Base-by-base conservation (phyloP, 2,329 filamentous ascomycete species). In the Ceratocystis alfenasii region DNA sequence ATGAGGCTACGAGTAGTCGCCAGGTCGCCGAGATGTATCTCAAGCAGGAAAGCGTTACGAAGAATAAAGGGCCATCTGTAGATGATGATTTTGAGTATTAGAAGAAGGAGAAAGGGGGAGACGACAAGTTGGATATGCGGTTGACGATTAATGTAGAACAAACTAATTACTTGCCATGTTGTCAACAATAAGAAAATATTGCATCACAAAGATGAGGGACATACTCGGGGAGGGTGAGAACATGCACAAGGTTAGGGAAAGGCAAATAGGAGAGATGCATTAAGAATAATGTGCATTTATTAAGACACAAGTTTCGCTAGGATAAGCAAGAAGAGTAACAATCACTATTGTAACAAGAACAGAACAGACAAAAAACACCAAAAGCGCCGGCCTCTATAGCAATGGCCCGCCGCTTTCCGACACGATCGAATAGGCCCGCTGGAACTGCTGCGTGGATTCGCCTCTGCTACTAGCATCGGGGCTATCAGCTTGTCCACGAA, bases 61-160 rank as follows among this genome's bases (percentile, higher is more conserved):
- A 94, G 80, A 90, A 79, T 66, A 95, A 95, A 78, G 89, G 87
- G 0, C 89, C 90, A 3, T 81, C 87, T 61, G 92, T 92, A 65
- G 94, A 99, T 79, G 93, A 97, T 77, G 92, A 97, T 75, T 99
- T 96, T 77, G 94, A 99, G 79, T 99, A 99, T 77, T 99, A 76
- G 69, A 28, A 22, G 17, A 3, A 48, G 17, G 17, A 17, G 15
- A 46, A 22, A 15, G 50, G 50, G n/a, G 46, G 17, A 22, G 22
- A 22, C 6, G 15, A 50, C 2, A 15, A 10, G 17, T 7, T n/a
- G 46, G 3, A 25, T 12, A 28, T 20, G 50, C 20, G 20, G 50
- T 22, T 8, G 50, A 25, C 50, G n/a, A 15, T 20, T 55, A 25
- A 25, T 22, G 4, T 55, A 60, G 10, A 41, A 41, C 10, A 10